phyloP scores from a whole-genome alignment of 208 protist species.

The Phytomonas francai region DNA sequence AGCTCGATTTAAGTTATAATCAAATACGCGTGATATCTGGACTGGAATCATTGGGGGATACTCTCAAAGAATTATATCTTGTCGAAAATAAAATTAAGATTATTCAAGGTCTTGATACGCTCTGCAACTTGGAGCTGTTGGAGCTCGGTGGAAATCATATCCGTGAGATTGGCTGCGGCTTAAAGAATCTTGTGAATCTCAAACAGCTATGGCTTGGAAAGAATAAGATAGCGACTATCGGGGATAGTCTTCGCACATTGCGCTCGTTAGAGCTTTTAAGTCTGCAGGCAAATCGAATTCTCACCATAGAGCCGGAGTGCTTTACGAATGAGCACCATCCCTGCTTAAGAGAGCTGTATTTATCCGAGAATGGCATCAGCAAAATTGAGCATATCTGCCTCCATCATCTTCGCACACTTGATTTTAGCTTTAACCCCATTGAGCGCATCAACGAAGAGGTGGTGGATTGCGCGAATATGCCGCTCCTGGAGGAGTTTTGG shows the following conservation, averaged over 20 bases:
- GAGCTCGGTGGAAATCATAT: constrained; percentile 89
- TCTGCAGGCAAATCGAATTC: constrained; percentile 85
- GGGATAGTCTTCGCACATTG: constrained; percentile 48
- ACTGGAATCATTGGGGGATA: constrained; percentile 54
- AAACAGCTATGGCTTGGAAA: constrained; percentile 87
- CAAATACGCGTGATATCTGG: constrained; percentile 69
- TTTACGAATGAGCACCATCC: constrained; percentile 58
- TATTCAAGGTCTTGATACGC: constrained; percentile 69
- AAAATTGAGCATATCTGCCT: constrained; percentile 62
- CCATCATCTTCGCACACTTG: constrained; percentile 40
- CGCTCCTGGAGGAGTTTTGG: constrained; percentile 84
- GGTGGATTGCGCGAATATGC: constrained; percentile 62
- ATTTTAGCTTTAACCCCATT: constrained; percentile 86
- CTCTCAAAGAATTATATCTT: constrained; percentile 83
- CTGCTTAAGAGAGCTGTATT: constrained; percentile 57
- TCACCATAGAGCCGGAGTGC: constrained; percentile 44
- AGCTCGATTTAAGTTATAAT: constrained; percentile 90
- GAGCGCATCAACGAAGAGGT: constrained; percentile 46
- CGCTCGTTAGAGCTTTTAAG: constrained; percentile 51
- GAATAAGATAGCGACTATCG: constrained; percentile 84
- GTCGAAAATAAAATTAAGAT: constrained; percentile 90
- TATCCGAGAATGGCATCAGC: constrained; percentile 79
- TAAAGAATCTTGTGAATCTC: constrained; percentile 55
- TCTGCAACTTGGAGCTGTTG: constrained; percentile 75
- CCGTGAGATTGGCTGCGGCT: constrained; percentile 60